Conservation (phyloP, 495 filamentous ascomycete species). For the Penicillium verhagenii region DNA sequence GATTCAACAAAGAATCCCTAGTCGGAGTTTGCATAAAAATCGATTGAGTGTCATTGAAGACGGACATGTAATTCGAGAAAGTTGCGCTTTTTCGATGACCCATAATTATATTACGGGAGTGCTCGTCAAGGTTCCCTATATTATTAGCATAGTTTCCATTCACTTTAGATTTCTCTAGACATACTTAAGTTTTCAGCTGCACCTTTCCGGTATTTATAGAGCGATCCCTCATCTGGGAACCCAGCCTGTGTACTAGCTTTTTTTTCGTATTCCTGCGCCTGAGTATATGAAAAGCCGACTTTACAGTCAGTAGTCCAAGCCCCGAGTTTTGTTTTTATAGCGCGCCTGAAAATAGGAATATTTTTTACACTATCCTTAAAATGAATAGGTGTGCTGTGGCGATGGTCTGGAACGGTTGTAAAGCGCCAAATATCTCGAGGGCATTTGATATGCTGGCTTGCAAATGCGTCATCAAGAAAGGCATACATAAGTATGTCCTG, state of each 20-base stretch:
- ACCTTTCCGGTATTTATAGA: background rate
- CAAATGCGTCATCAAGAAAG: conserved; percentile 18
- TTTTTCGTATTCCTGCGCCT: background rate
- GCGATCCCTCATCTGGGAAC: background rate
- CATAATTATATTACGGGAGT: background rate
- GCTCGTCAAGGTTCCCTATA: background rate
- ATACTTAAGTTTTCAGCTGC: background rate
- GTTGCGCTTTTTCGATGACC: background rate
- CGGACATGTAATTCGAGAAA: background rate
- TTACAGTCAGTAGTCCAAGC: background rate
- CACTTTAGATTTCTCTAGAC: too few relatives aligned
- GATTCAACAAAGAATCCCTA: background rate
- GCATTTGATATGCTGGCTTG: conserved; percentile 13
- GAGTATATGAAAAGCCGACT: background rate
- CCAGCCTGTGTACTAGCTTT: background rate
- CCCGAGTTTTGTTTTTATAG: background rate
- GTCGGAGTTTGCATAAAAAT: background rate
- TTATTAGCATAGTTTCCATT: background rate
- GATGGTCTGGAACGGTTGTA: conserved; percentile 17
- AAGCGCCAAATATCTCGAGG: conserved; percentile 19
- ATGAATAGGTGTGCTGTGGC: conserved; percentile 19
- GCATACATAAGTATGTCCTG: conserved; percentile 20
- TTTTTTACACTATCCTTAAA: conserved; percentile 16
- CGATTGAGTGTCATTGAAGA: background rate
- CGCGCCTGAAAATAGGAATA: background rate